These are phyloP conservation scores for Cystobasidiopsis lactophilus DNA, from an alignment of 768 basidiomycete genomes.

Conservation along the genomic window DNA sequence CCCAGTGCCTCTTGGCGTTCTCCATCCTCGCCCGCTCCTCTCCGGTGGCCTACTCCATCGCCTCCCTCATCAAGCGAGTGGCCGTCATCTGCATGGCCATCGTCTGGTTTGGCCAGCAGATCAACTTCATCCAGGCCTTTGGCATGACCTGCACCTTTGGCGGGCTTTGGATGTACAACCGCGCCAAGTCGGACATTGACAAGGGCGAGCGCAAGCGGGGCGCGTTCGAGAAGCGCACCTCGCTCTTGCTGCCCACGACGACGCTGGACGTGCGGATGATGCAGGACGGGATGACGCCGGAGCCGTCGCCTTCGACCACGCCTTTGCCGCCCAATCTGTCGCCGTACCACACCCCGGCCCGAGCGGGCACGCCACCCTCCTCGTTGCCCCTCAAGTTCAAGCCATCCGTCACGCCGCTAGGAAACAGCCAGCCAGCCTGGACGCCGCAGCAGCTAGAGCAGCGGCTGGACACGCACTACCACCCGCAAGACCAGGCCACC, in stretches of 20 bases:
- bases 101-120: conserved; percentile 76
- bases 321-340: too few species aligned
- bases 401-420: too few species aligned
- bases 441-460: too few species aligned
- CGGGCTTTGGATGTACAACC: conserved; percentile 90
- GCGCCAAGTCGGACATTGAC: conserved; percentile 75
- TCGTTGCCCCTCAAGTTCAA: too few species aligned
- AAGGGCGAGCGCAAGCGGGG: conserved; percentile 41
- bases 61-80: conserved; percentile 90
- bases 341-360: too few species aligned
- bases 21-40: conserved; percentile 85
- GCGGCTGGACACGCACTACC: too few species aligned
- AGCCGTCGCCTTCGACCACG: too few species aligned
- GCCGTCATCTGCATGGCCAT: conserved; percentile 96
- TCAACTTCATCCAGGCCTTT: conserved; percentile 60
- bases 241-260: conserved; percentile 14
- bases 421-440: too few species aligned
- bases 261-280: conserved; percentile 9
- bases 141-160: conserved; percentile 79
- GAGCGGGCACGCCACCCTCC: too few species aligned
- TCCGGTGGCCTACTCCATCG: conserved; percentile 96
- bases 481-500: too few species aligned
- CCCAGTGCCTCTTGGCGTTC: conserved; percentile 94
- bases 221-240: conserved; percentile 15
- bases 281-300: too few species aligned